A percentile compares a stretch with the other conserved stretches of the same genome.
Conservation (phyloP, 2,329 filamentous ascomycete genomes). For the Xylariales sp. region DNA sequence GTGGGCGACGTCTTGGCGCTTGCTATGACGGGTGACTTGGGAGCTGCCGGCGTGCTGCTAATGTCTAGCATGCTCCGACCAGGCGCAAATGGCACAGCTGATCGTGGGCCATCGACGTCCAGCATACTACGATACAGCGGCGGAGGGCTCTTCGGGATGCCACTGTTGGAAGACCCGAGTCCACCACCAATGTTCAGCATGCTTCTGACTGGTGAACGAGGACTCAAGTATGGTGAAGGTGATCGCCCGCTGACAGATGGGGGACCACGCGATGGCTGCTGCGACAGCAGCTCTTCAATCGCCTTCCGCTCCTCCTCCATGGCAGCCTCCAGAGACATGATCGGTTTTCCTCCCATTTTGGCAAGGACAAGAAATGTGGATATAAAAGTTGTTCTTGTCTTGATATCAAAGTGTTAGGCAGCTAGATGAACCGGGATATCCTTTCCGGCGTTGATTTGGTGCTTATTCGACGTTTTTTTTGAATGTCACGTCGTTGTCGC, state of each 20-base stretch:
- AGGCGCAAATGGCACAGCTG: conserved; percentile 29
- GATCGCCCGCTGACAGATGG: conserved; percentile 32
- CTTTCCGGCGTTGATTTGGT: too few relatives aligned
- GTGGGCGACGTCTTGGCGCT: conserved; percentile 46
- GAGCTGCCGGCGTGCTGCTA: conserved; percentile 28
- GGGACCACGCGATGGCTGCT: conserved; percentile 17
- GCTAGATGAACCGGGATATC: too few relatives aligned
- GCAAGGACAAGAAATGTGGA: too few relatives aligned
- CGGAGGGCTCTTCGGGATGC: conserved; percentile 31
- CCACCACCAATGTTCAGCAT: conserved; percentile 58
- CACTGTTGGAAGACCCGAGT: conserved; percentile 18
- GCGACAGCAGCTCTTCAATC: conserved; percentile 27
- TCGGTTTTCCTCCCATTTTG: conserved; percentile 23
- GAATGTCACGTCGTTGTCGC: too few relatives aligned
- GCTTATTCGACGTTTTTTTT: too few relatives aligned
- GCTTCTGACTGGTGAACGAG: conserved; percentile 64
- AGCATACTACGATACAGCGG: conserved; percentile 62
- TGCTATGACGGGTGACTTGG: conserved; percentile 22
- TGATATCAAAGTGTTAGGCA: too few relatives aligned
- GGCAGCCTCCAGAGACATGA: conserved; percentile 29
- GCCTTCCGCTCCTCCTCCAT: conserved; percentile 29
- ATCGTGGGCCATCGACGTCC: conserved; percentile 48
- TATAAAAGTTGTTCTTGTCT: too few relatives aligned
- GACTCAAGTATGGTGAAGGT: conserved; percentile 50
- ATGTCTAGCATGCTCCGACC: conserved; percentile 51